Conservation (phyloP, 352 stramenopile species). For the Discostella stelligera region DNA sequence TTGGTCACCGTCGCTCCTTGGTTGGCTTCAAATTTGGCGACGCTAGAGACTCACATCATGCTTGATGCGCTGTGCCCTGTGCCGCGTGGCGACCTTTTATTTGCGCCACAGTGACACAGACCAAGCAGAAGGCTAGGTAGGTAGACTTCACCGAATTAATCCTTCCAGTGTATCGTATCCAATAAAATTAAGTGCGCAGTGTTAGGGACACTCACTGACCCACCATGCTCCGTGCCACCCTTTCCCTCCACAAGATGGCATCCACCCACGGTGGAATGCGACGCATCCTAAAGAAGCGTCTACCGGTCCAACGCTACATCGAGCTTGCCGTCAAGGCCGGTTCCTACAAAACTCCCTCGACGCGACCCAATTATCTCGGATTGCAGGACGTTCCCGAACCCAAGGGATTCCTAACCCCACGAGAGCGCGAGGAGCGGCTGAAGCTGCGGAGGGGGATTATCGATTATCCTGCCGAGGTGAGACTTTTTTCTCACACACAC, state of each 20-base stretch:
- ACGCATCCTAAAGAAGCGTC: constrained; percentile 63
- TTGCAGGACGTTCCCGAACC: constrained; percentile 31
- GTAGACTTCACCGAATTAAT: too few relatives aligned
- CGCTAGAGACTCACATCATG: too few relatives aligned
- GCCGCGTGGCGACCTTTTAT: too few relatives aligned
- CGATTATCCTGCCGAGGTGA: constrained; percentile 59
- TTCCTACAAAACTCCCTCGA: constrained; percentile 49
- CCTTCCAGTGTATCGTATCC: too few relatives aligned
- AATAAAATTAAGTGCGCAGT: too few relatives aligned
- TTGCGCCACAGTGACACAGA: too few relatives aligned
- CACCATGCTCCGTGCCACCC: constrained; percentile 30
- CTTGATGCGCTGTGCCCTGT: too few relatives aligned
- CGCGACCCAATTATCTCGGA: constrained; percentile 41
- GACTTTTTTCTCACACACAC: constrained; percentile 14
- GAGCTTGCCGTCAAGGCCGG: constrained; percentile 69
- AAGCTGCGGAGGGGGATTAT: constrained; percentile 45
- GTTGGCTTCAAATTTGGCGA: too few relatives aligned
- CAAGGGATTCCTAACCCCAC: constrained; percentile 4
- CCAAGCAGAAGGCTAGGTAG: too few relatives aligned
- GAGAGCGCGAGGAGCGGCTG: constrained; percentile 35
- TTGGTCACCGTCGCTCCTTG: too few relatives aligned
- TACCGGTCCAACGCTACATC: constrained; percentile 62
- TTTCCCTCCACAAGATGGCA: constrained; percentile 40
- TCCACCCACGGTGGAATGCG: constrained; percentile 66
- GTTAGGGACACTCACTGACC: too few relatives aligned